Conservation (phyloP, 345 rosid species). For the Lenwebbia sp. region DNA sequence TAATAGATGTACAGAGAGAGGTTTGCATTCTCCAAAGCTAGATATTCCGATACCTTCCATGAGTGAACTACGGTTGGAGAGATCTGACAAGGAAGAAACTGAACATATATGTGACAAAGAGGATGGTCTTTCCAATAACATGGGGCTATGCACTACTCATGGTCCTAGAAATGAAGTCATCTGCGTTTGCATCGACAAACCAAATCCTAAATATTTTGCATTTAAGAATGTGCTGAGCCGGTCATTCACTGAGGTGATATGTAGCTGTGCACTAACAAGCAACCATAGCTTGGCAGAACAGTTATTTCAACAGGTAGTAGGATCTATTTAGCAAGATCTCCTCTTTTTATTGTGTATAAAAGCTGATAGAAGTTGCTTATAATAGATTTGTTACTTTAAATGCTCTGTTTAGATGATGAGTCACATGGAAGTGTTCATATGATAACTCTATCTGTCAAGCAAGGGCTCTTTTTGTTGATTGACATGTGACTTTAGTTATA, state of each 20-base stretch:
- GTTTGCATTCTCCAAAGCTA: constrained; percentile 29
- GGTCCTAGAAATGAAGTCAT: constrained; percentile 8
- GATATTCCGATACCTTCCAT: constrained; percentile 63
- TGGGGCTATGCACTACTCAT: constrained; percentile 6
- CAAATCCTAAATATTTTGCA: constrained; percentile 6
- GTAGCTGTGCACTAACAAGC: constrained; percentile 48
- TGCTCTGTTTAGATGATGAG: neutral
- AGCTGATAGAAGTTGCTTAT: neutral
- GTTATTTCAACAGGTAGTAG: constrained; percentile 64
- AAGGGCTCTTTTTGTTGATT: neutral
- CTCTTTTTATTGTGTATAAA: neutral
- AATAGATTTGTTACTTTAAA: neutral
- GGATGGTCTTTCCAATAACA: constrained; percentile 9
- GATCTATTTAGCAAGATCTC: neutral
- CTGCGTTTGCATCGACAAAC: constrained; percentile 7
- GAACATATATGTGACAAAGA: constrained; percentile 2
- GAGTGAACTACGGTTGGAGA: constrained; percentile 22
- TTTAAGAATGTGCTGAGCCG: constrained; percentile 22
- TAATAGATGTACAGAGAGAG: constrained; percentile 10
- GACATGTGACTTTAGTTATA: neutral
- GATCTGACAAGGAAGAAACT: constrained; percentile 15
- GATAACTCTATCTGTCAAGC: neutral
- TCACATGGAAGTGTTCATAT: neutral
- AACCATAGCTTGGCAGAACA: constrained; percentile 53
- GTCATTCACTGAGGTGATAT: constrained; percentile 57